Base-by-base conservation (phyloP, 192 early-diverging fungal genomes). In the Linnemannia schmuckeri region DNA sequence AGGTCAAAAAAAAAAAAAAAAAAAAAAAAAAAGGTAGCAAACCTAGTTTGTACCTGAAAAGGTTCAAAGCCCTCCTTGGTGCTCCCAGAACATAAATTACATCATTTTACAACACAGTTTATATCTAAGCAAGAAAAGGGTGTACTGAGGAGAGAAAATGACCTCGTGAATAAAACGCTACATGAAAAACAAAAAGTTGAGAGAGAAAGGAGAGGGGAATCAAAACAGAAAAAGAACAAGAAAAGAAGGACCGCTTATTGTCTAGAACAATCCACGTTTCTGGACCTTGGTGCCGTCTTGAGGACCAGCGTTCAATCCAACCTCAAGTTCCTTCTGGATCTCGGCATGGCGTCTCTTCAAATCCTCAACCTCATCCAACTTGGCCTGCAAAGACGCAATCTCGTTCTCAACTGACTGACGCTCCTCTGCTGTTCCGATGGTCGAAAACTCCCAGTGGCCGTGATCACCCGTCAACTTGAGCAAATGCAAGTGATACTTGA, bases 401-500 rank as follows among this genome's bases (percentile, higher is more conserved):
- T 98, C 97, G 78, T 98, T 97, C 77, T 96, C 96, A 69, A 98
- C 89, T 37, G 95, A 95, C 55, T 98, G 92, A 40, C 95, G 91
- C 83, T 97, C 93, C 87, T 97, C 94, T 18, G 94, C 93, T 22
- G 91, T 98, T 89, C 88, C 98, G 85, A 92, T 95, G 77, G 80
- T 94, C 89, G 90, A 96, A 95, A 81, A 96, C 91, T 91, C 89
- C 89, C 91, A 92, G 84, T 97, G 94, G 6, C 97, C 98, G n/a
- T 98, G 94, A 83, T 97, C 94, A 10, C 98, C 98, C 74, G 96
- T 97, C 74, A 97, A 94, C 87, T 95, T 92, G 83, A 99, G 86
- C 47, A 99, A 93, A 85, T 95, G 96, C 83, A 95, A 95, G 90
- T 99, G 99, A 89, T 99, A 98, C 88, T 97, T 95, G 94, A 96